Evolutionary conservation across 2,329 filamentous ascomycete genomes (phyloP), one percentile per base, ranked within the genome.

Genomic region (Scedosporium minutisporum): DNA sequence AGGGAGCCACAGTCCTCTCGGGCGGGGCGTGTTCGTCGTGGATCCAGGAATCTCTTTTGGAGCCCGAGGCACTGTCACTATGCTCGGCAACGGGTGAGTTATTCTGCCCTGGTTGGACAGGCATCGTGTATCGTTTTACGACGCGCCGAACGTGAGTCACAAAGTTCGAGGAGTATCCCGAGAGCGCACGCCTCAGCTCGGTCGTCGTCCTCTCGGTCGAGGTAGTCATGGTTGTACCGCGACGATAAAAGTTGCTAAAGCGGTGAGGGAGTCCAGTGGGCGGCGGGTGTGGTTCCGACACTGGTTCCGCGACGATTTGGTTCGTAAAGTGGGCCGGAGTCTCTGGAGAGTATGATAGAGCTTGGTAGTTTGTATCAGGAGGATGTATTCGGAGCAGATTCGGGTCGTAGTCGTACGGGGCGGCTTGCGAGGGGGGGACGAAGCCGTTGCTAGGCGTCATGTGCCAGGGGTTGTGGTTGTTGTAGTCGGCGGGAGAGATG

Each of bases 121-220:
- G 72, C 3, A 73, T 70, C 0, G 75, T 77, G 61, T 75, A 76
- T 5, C 71, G 67, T 64, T 75, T 78, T 44, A 78, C 67, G 0
- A 78, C 69, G 4, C 70, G 71, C 61, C 71, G 74, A 12, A 78
- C 74, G n/a, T 72, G 71, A 18, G 69, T 70, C 16, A 76, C 66
- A 48, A 77, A 76, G 2, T 68, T 63, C 1, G 72, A 67, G 0
- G 72, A 67, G 48, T 72, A 74, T 2, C 68, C 72, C 5, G 69
- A 65, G 10, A 77, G 68, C 0, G 74, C 65, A 2, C 71, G 69
- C 12, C 70, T 71, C 6, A 76, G 67, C 4, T 74, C 74, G 0
- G 71, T 71, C 0, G 72, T 74, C 1, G 75, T 77, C 62, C 71
- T 69, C 33, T 75, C 69, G 4, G 76, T 77, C 1, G 76, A 76